A percentile compares a stretch with the other conserved stretches of the same genome.
Evolutionary conservation across 768 basidiomycete species (phyloP).

Genomic region (Leccinum sublutescens): DNA sequence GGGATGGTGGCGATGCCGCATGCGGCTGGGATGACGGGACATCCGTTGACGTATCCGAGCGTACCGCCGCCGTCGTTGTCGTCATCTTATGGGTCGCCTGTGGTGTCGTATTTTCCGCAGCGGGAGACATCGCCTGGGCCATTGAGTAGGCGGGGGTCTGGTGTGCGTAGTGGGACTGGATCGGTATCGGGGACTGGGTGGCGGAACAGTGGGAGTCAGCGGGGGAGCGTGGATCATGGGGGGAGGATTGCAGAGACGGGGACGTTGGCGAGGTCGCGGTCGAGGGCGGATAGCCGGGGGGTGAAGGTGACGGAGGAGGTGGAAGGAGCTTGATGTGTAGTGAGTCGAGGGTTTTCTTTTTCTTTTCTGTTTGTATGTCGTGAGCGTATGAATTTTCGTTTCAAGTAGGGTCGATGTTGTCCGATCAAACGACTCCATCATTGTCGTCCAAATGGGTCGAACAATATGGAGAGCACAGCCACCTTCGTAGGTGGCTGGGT

Average conservation of each 20-base stretch:
- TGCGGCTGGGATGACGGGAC: constrained; percentile 7
- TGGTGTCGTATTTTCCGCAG: constrained; percentile 41
- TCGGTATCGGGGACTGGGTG: constrained; percentile 20
- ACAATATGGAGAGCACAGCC: constrained; percentile 1
- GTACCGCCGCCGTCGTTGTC: constrained; percentile 83
- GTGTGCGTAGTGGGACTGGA: constrained; percentile 27
- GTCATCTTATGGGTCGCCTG: constrained; percentile 74
- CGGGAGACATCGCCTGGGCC: constrained; percentile 53
- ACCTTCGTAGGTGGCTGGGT: neutral
- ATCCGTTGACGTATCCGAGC: constrained; percentile 69
- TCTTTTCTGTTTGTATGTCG: neutral
- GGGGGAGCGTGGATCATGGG: constrained; percentile 60
- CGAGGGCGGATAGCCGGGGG: constrained; percentile 46
- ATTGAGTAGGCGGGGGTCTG: constrained; percentile 52
- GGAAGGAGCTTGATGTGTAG: neutral
- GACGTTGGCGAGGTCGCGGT: constrained; percentile 36
- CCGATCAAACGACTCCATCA: neutral
- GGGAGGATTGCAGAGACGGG: constrained; percentile 72
- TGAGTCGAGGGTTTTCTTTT: neutral
- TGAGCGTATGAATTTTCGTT: neutral
- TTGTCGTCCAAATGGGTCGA: neutral
- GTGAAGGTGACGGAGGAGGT: constrained; percentile 8
- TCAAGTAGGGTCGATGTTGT: too few relatives aligned
- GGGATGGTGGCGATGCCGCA: constrained; percentile 16
- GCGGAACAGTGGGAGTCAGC: constrained; percentile 40